Base-by-base conservation (phyloP, 2,329 filamentous ascomycete species). In the Colletotrichum limetticola region DNA sequence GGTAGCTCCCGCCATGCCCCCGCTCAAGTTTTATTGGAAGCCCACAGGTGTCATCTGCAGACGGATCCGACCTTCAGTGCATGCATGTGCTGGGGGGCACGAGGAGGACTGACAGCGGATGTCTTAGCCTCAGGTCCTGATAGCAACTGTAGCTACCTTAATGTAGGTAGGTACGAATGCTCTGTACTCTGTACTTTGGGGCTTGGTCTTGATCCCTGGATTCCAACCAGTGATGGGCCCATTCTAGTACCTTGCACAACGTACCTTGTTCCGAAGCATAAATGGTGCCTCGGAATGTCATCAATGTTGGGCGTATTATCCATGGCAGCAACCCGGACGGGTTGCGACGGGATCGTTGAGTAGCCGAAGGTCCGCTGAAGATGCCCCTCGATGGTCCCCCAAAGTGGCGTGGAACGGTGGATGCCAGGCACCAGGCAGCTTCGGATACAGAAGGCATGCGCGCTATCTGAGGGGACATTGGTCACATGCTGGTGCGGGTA, bases 1-100 rank as follows among this genome's bases (percentile, higher is more conserved):
- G 37, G 65, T 68, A 71, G 60, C 66, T 73, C 55, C 61, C 53
- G 69, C 6, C 37, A 52, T n/a, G 37, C 68, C 70, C 66, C 71
- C 66, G 71, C 61, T 58, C 61, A 32, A 66, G 61, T 73, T 57
- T 62, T 65, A 71, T 66, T 72, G 67, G 71, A 71, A 73, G 42
- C 42, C 42, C 19, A 49, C 42, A 49, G 71, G 71, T 73, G 71
- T 73, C 71, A 73, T 73, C 66, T 73, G 71, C 66, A 73, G 66
- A 71, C 71, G 66, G 71, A 73, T 57, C 71, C 66, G 61, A 62
- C 71, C 66, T 73, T 73, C 49, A 73, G 66, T 71, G 66, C 66
- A 66, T 73, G 66, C 71, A 73, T 73, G 46, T 69, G 56, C 67
- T 69, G 60, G 61, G 71, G 66, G 28, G 66, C 53, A 32, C 32